phyloP scores from a whole-genome alignment of 2,329 filamentous ascomycete genomes.

The Amylocarpus encephaloides region DNA sequence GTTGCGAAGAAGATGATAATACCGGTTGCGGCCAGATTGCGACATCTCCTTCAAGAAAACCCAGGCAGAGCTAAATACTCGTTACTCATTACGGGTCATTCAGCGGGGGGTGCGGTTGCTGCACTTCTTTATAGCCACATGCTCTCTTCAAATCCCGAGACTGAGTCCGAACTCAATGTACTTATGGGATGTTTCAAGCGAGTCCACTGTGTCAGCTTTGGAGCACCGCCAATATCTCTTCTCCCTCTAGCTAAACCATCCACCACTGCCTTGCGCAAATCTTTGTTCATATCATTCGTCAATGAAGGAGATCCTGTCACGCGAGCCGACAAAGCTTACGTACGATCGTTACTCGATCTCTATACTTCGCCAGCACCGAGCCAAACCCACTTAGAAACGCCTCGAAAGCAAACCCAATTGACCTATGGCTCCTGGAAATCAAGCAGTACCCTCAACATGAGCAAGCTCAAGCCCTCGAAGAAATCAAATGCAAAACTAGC shows the following conservation, averaged over 20 bases:
- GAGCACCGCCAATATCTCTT: conserved; percentile 71
- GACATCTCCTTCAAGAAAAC: conserved; percentile 65
- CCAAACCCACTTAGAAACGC: neutral
- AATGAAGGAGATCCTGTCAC: conserved; percentile 83
- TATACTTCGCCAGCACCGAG: conserved; percentile 49
- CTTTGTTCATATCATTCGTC: conserved; percentile 70
- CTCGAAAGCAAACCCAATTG: neutral
- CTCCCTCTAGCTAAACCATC: conserved; percentile 59
- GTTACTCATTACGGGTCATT: conserved; percentile 79
- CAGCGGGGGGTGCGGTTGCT: conserved; percentile 78
- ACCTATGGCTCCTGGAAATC: conserved; percentile 14
- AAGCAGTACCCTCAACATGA: conserved; percentile 16
- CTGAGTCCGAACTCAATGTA: conserved; percentile 61
- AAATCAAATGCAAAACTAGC: conserved; percentile 18
- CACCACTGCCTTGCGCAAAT: conserved; percentile 48
- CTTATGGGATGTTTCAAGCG: conserved; percentile 68
- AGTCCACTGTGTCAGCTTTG: conserved; percentile 80
- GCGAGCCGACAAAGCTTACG: conserved; percentile 69
- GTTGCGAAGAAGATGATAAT: conserved; percentile 70
- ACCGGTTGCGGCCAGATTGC: conserved; percentile 64
- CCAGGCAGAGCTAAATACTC: conserved; percentile 59
- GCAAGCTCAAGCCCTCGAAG: conserved; percentile 18
- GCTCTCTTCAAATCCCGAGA: conserved; percentile 49
- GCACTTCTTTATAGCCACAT: conserved; percentile 77
- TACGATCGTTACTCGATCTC: conserved; percentile 65